Evolutionary conservation across 208 protist genomes (phyloP), one percentile per base, ranked within the genome.

Genomic region (Acanthamoeba sp.): DNA sequence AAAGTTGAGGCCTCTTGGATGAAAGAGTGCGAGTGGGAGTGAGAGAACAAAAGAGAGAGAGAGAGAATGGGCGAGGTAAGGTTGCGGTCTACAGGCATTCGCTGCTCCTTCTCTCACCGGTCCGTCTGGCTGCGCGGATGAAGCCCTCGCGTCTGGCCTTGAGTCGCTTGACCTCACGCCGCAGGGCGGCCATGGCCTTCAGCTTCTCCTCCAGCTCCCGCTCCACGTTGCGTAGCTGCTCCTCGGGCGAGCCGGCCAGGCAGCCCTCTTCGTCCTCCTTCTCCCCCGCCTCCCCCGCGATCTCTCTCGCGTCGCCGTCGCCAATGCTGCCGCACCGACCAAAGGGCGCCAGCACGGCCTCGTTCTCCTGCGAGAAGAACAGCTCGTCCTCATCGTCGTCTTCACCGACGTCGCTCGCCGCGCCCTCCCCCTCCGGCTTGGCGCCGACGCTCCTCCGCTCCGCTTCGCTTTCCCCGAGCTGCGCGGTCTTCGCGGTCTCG

Each of bases 351-450:
- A 80, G 69, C 34, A 80, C 69, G 36, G 69, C 69, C 10, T 80
- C 69, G 69, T 80, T 80, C 9, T 80, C 69, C 69, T 80, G 69
- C 69, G 69, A 80, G 69, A 80, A 80, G 36, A 80, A 80, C 36
- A 80, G n/a, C 36, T 45, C 69, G 36, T 80, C 69, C 4, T 80
- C 69, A 18, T 80, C 69, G 36, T 80, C 69, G 5, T 48, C 34
- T 2, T 14, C 66, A 22, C 38, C 66, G 16, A 45, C 69, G 16
- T 80, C 69, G 69, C 69, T 80, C 20, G 69, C 10, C 69, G 32
- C 38, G 2, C 69, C 36, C 69, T 42, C 69, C 10, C 10, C 48
- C 16, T 55, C 48, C 48, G 48, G 10, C 48, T 55, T 16, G 48
- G 48, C 16, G 48, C 48, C 48, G 48, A 55, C 14, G 62, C 62